Evolutionary conservation across 2,329 filamentous ascomycete species (phyloP), one percentile per base, ranked within the genome.

Genomic region (Chaetomium strumarium): DNA sequence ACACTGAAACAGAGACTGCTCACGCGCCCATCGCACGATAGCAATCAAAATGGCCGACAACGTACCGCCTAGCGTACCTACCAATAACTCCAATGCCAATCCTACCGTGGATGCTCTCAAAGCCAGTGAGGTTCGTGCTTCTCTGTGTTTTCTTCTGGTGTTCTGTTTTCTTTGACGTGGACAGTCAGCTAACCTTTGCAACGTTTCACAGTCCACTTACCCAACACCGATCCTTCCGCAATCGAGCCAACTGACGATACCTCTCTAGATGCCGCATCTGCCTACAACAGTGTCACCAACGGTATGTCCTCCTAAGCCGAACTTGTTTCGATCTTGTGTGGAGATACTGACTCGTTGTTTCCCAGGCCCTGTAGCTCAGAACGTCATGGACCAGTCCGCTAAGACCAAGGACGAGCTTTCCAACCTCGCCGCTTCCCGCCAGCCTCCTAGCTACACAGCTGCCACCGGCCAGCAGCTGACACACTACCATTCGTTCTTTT

Each of bases 401-500:
- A 82, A 81, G 73, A 77, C 80, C 51, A 67, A 72, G 51, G 65
- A 67, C 60, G 80, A 84, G 70, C 70, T 83, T 58, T 75, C 75
- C 63, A 80, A 79, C 66, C 74, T 83, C 44, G 79, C 79, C 62
- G 75, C 75, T 56, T 66, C 79, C 60, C 79, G 80, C 64, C 74
- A 74, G 64, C 78, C 78, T 46, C 80, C 80, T 50, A 59, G 69
- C 46, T 70, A 72, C 53, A 73, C 74, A 33, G 74, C 80, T 62
- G 79, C 78, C 56, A 83, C 79, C 43, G 80, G 79, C 62, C 80
- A 85, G 68, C 77, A 78, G 46, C 69, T 85, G 64, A 85, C 81
- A 54, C 81, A 85, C 69, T 87, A 86, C 67, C 83, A 86, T 72
- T 86, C 82, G 14, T 81, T 86, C 70, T 86, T 87, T 70, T 79